A percentile compares a stretch with the other conserved stretches of the same genome.
phyloP scores from a whole-genome alignment of 108 stramenopile genomes.

The Nannochloropsis gaditana region DNA sequence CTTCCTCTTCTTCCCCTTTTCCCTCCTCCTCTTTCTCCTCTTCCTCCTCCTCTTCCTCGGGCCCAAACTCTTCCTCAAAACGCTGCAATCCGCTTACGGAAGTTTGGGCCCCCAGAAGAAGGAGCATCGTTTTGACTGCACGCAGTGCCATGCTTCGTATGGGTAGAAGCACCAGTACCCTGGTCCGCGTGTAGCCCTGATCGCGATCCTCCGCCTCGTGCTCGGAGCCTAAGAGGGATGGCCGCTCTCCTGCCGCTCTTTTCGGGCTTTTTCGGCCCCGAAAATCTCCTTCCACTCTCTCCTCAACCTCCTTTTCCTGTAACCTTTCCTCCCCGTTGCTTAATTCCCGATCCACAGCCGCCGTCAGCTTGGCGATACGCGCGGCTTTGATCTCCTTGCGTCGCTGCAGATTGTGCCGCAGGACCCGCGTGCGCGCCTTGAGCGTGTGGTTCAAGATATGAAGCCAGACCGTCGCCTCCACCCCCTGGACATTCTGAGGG shows the following conservation, averaged over 20 bases:
- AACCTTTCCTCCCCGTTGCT: not conserved
- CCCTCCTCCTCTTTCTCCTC: slow-evolving; percentile 18
- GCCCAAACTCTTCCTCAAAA: slow-evolving; percentile 41
- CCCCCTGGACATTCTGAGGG: slow-evolving; percentile 20
- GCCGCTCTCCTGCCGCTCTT: no score
- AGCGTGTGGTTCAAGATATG: slow-evolving; percentile 44
- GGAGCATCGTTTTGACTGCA: slow-evolving; percentile 36
- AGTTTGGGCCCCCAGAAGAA: slow-evolving; percentile 34
- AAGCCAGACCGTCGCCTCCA: slow-evolving; percentile 27
- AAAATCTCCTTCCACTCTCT: not conserved
- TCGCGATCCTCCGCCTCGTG: slow-evolving; percentile 33
- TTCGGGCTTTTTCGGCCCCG: not conserved
- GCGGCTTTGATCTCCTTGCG: slow-evolving; percentile 27
- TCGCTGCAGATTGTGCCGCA: slow-evolving; percentile 35
- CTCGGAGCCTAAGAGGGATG: slow-evolving; percentile 8
- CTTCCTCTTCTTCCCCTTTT: not conserved
- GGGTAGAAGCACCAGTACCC: slow-evolving; percentile 38
- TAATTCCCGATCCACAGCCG: not conserved
- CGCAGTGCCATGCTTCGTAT: slow-evolving; percentile 38
- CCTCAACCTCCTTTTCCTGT: not conserved
- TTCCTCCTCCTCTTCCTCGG: slow-evolving; percentile 20
- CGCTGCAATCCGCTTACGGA: slow-evolving; percentile 24
- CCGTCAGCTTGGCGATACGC: slow-evolving; percentile 22
- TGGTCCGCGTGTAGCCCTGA: slow-evolving; percentile 41
- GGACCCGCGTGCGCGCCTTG: slow-evolving; percentile 28